Base-by-base conservation (phyloP, 164 flowering plant genomes). In the Vitis amurensis region DNA sequence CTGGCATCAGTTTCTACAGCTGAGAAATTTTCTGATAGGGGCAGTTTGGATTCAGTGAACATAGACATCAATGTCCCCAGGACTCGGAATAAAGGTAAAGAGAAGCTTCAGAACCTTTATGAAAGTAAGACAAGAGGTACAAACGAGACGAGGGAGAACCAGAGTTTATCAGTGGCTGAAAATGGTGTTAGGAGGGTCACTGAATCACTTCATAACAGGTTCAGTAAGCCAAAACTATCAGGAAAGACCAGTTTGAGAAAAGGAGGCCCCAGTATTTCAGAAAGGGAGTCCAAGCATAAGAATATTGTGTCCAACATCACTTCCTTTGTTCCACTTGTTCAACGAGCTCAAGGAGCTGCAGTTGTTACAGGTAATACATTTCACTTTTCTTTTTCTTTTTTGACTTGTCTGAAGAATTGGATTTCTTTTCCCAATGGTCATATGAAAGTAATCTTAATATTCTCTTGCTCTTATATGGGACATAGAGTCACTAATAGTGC, bases 291-390 rank as follows among this genome's bases (percentile, higher is more conserved):
- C 11, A 84, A 78, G 78, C 82, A 60, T 48, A 85, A 75, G 59
- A 95, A 96, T 73, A 91, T 93, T 66, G 93, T 93, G 23, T 84
- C 94, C 67, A 89, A 84, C 70, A 60, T 91, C 52, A 79, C 85
- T 68, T 92, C 96, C 7, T 91, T 95, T 71, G 23, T 91, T 71
- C 93, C 97, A 47, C 80, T 90, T 70, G 91, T 95, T 67, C 88
- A 93, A 76, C 89, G 82, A 75, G 92, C 90, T 71, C 87, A 79
- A 79, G 84, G 81, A 65, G 76, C 86, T 50, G 80, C 89, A 55
- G 72, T 70, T 56, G 29, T 74, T 47, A 73, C 89, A 73, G 97
- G 98, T 89, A 77, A 61, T 61, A 7, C 31, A 19, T 59, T 63
- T 59, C 62, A 27, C 10, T 65, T n/a, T 49, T 52, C 10, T 65